Base-by-base conservation (phyloP, 1,139 yeast genomes). In the Keqinozyma sinolaborantium region DNA sequence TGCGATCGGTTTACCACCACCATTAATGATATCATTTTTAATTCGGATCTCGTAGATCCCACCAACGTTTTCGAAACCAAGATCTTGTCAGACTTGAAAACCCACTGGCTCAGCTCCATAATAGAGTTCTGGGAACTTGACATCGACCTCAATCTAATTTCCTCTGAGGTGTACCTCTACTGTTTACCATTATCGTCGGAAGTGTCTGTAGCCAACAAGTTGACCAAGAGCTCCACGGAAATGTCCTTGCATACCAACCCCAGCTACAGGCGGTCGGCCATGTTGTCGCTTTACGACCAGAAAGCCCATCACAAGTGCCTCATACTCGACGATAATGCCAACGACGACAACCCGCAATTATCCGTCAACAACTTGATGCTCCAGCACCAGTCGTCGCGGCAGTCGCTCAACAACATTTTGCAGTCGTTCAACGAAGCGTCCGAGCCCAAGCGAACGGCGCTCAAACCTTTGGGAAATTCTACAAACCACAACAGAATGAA, bases 181-280 rank as follows among this genome's bases (percentile, higher is more conserved):
- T 40, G 38, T 5, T 38, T 68, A 16, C 73, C 73, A 0, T 39
- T 50, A 30, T 42, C 57, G 10, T 34, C 48, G 4, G 64, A 60
- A 18, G 36, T 58, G 15, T 38, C 35, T 25, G 16, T 5, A 16
- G 27, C 30, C 16, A 48, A 49, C 18, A 53, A 51, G 32, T 32
- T 58, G 28, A 47, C 61, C n/a, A 57, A 61, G 50, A 54, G 65
- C 18, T 52, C 42, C 28, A 63, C 72, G 2, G 71, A 66, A 37
- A 47, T 56, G 37, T 64, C 72, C 4, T 49, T 75, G 38, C 68
- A 59, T 32, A 64, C 70, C 3, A 73, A 74, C 41, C 77, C 81
- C 2, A 64, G 77, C 8, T 67, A 62, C 42, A 60, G 81, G 47
- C 60, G 81, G 33, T 72, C 77, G 24, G 78, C 77, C 4, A 72